These are phyloP conservation scores for Beauveria australis DNA, from an alignment of 2,329 filamentous ascomycete genomes.

Conservation along the genomic window DNA sequence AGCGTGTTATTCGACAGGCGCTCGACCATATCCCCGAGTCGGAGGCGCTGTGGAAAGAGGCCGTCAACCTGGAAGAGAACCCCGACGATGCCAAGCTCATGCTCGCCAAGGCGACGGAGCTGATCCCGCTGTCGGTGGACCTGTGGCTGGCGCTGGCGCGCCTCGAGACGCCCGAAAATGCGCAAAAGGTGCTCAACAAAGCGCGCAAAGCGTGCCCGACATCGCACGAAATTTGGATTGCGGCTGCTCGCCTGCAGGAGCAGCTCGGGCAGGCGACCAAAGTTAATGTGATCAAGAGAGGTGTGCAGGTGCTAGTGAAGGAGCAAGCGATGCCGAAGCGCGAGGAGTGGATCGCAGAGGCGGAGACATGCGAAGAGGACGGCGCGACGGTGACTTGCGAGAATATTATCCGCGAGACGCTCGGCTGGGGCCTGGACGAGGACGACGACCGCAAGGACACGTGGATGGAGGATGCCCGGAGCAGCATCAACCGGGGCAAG, in stretches of 20 bases:
- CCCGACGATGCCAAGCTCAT: slow-evolving; percentile 79
- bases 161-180: slow-evolving; percentile 81
- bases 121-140: slow-evolving; percentile 89
- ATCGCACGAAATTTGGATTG: slow-evolving; percentile 94
- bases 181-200: slow-evolving; percentile 89
- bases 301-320: slow-evolving; percentile 76
- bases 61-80: slow-evolving; percentile 91
- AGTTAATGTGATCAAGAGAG: slow-evolving; percentile 91
- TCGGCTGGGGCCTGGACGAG: slow-evolving; percentile 89
- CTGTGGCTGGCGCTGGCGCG: slow-evolving; percentile 91
- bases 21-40: slow-evolving; percentile 90
- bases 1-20: slow-evolving; percentile 84
- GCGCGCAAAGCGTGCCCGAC: slow-evolving; percentile 90
- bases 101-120: slow-evolving; percentile 88
- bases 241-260: slow-evolving; percentile 83
- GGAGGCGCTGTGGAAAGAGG: slow-evolving; percentile 95
- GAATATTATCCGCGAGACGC: slow-evolving; percentile 83
- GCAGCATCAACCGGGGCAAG: slow-evolving; percentile 69
- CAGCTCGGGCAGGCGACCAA: slow-evolving; percentile 70
- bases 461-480: slow-evolving; percentile 89
- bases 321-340: slow-evolving; percentile 95
- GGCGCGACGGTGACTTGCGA: slow-evolving; percentile 79
- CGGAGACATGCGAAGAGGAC: slow-evolving; percentile 90
- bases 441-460: slow-evolving; percentile 94
- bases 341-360: slow-evolving; percentile 93